phyloP scores from a whole-genome alignment of 1,284 basidiomycete species.

The Ganoderma boninense region DNA sequence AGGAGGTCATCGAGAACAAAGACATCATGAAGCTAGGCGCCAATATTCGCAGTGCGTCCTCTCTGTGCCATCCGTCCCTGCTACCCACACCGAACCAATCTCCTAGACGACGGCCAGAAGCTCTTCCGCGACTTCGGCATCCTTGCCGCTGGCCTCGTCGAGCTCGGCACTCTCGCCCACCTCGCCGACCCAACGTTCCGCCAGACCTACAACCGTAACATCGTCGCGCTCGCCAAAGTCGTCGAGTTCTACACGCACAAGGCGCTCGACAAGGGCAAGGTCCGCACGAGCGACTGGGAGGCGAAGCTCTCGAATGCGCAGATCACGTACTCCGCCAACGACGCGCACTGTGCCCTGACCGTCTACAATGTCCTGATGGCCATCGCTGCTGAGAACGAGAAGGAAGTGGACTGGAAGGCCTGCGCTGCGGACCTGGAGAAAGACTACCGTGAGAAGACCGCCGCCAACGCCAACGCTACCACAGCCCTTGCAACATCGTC shows the following conservation, averaged over 20 bases:
- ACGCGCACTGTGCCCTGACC: slow-evolving; percentile 61
- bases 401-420: slow-evolving; percentile 38
- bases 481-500: not conserved
- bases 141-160: slow-evolving; percentile 57
- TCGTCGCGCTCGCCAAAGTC: slow-evolving; percentile 63
- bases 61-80: not conserved
- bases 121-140: slow-evolving; percentile 69
- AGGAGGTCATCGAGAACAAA: slow-evolving; percentile 60
- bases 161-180: slow-evolving; percentile 60
- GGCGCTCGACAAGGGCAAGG: slow-evolving; percentile 57
- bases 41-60: slow-evolving; percentile 62
- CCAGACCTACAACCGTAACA: slow-evolving; percentile 48
- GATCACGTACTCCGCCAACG: slow-evolving; percentile 58
- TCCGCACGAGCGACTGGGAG: slow-evolving; percentile 69
- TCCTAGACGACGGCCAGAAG: slow-evolving; percentile 66
- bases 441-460: slow-evolving; percentile 19
- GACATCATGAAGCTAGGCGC: slow-evolving; percentile 62
- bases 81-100: not conserved
- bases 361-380: slow-evolving; percentile 53
- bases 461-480: not conserved
- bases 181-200: slow-evolving; percentile 55
- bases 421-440: slow-evolving; percentile 43
- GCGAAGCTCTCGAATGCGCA: slow-evolving; percentile 50
- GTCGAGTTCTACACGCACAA: slow-evolving; percentile 59
- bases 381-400: slow-evolving; percentile 44